These are phyloP conservation scores for Populus deltoides DNA, from an alignment of 345 rosid species.

Conservation along the genomic window DNA sequence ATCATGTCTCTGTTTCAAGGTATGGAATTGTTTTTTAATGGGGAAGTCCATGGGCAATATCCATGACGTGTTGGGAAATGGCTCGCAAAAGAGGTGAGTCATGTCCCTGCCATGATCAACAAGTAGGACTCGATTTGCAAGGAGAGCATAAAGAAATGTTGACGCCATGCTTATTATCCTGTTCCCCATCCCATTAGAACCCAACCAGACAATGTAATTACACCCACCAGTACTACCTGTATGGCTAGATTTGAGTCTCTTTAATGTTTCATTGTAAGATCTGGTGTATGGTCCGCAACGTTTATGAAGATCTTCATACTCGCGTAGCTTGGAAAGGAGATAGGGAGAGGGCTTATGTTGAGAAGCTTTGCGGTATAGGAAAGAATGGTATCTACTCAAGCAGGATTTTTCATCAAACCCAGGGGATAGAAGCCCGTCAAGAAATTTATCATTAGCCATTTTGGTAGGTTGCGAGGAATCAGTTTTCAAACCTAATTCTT, in stretches of 20 bases:
- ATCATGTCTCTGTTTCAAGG: background rate
- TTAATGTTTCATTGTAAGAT: background rate
- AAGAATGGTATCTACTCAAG: conserved; percentile 10
- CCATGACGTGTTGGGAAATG: conserved; percentile 29
- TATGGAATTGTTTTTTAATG: background rate
- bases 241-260: background rate
- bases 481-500: background rate
- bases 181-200: conserved; percentile 27
- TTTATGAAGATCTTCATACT: conserved; percentile 10
- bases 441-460: conserved; percentile 1
- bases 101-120: conserved; percentile 16
- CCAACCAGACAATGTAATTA: conserved; percentile 21
- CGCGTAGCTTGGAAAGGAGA: conserved; percentile 15
- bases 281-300: background rate
- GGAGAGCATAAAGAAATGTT: conserved; percentile 23
- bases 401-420: conserved; percentile 18
- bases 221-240: background rate
- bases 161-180: conserved; percentile 26
- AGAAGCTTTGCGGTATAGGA: conserved; percentile 13
- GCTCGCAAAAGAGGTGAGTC: conserved; percentile 26
- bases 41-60: conserved; percentile 13
- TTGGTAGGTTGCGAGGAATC: background rate
- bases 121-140: conserved; percentile 22
- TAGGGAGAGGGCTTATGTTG: conserved; percentile 11
- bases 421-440: conserved; percentile 10